Percentiles rank a stretch among this genome's conserved stretches.
Conservation (phyloP, 2,329 filamentous ascomycete genomes). For the Colletotrichum graminicola region DNA sequence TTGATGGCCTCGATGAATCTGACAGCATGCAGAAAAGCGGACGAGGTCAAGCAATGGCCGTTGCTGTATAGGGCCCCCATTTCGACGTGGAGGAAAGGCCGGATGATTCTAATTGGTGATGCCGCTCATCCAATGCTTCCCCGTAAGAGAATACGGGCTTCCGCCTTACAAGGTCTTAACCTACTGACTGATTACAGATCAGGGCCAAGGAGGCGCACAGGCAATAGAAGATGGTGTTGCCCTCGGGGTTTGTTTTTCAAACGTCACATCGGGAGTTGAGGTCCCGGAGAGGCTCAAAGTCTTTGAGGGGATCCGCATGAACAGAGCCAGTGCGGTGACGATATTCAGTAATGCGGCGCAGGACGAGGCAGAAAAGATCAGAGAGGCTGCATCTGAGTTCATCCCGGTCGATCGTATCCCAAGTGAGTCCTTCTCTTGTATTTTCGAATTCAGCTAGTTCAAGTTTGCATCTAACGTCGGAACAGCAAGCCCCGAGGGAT, state of each 20-base stretch:
- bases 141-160: slow-evolving; percentile 45
- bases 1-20: background rate
- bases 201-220: slow-evolving; percentile 54
- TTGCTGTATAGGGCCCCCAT: slow-evolving; percentile 52
- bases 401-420: slow-evolving; percentile 49
- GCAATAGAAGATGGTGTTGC: slow-evolving; percentile 53
- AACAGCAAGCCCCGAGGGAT: slow-evolving; percentile 37
- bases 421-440: slow-evolving; percentile 44
- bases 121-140: slow-evolving; percentile 56
- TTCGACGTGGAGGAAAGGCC: slow-evolving; percentile 49
- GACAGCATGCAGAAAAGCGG: slow-evolving; percentile 48
- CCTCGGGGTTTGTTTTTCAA: slow-evolving; percentile 48
- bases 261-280: slow-evolving; percentile 39
- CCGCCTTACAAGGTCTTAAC: background rate
- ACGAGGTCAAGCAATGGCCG: slow-evolving; percentile 52
- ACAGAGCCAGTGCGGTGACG: slow-evolving; percentile 52
- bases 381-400: slow-evolving; percentile 45
- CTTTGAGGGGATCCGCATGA: slow-evolving; percentile 46
- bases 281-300: slow-evolving; percentile 45
- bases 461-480: background rate
- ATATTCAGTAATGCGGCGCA: slow-evolving; percentile 55
- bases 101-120: slow-evolving; percentile 52
- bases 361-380: slow-evolving; percentile 49
- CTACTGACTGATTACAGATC: slow-evolving; percentile 46
- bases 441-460: background rate